Evolutionary conservation across 23 red algal species (phyloP).

Genomic region (Cyanidiococcus yangmingshanensis): DNA sequence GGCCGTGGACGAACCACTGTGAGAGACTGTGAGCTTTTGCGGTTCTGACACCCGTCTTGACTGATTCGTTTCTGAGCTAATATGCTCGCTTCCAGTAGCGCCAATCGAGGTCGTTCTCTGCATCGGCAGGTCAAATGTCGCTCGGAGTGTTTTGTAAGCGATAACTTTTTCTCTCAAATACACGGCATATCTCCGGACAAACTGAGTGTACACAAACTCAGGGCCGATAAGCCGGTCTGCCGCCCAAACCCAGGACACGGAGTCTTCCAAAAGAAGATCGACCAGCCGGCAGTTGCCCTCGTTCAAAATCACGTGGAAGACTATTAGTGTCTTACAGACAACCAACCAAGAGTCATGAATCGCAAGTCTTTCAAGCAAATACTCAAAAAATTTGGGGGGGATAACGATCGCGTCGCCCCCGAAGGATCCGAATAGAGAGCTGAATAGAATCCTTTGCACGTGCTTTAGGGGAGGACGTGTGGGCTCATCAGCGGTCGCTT

Average conservation of each 20-base stretch:
- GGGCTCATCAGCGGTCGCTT: constrained; percentile 22
- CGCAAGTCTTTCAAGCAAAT: constrained; percentile 17
- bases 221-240: constrained; percentile 11
- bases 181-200: background rate
- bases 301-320: constrained; percentile 19
- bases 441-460: constrained; percentile 5
- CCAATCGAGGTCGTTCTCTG: background rate
- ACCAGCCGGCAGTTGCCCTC: constrained; percentile 18
- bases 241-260: background rate
- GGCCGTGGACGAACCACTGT: no score
- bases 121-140: background rate
- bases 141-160: constrained; percentile 12
- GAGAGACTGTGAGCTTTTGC: background rate
- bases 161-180: constrained; percentile 31
- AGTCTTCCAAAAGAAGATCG: constrained; percentile 15
- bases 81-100: background rate
- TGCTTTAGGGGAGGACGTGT: constrained; percentile 13
- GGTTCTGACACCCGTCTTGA: background rate
- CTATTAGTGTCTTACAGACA: constrained; percentile 19
- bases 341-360: constrained; percentile 15
- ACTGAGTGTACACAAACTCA: constrained; percentile 21
- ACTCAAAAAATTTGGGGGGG: constrained; percentile 14
- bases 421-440: background rate
- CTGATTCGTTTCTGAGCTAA: background rate
- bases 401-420: background rate